Evolutionary conservation across 2,329 filamentous ascomycete genomes (phyloP), one percentile per base, ranked within the genome.

Genomic region (Didymellaceae sp.): DNA sequence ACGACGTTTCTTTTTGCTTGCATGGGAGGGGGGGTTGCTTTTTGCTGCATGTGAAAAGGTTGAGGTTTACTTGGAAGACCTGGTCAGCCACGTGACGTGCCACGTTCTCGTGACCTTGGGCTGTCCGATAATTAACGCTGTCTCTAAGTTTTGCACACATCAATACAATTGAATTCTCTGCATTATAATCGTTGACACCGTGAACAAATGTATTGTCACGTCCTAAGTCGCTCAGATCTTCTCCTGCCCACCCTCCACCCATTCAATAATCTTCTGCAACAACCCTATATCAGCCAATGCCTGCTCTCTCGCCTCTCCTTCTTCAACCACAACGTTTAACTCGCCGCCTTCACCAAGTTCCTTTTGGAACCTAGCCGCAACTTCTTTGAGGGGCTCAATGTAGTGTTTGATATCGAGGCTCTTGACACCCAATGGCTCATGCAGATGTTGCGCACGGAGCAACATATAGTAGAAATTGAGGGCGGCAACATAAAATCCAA

Each of bases 381-480:
- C 73, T 20, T 74, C 66, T 39, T 74, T 70, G 50, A 80, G 52
- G n/a, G 77, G 76, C 21, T 65, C 65, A 16, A 79, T 46, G 45
- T 76, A 80, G n/a, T 68, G 71, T 2, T 70, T 69, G 5, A 73
- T 69, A 56, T 77, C 75, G 32, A 80, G 44, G n/a, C 74, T 69
- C 5, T 63, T 64, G 2, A 85, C 74, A 25, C 78, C 76, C 1
- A 86, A 69, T 1, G 65, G 63, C 16, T 74, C 63, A 24, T 80
- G 77, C 1, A 85, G 68, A 13, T 75, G 71, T 10, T 73, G 62
- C 0, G 82, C 82, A 1, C 75, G 76, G 2, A 84, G 69, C 1
- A 86, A 71, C 0, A 85, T 67, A 59, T 82, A 84, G 59, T 85
- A 80, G n/a, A 86, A 78, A 55, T 81, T 86, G 24, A 86, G 72